Conservation (phyloP, 2,329 filamentous ascomycete species). For the Scedosporium boydii region DNA sequence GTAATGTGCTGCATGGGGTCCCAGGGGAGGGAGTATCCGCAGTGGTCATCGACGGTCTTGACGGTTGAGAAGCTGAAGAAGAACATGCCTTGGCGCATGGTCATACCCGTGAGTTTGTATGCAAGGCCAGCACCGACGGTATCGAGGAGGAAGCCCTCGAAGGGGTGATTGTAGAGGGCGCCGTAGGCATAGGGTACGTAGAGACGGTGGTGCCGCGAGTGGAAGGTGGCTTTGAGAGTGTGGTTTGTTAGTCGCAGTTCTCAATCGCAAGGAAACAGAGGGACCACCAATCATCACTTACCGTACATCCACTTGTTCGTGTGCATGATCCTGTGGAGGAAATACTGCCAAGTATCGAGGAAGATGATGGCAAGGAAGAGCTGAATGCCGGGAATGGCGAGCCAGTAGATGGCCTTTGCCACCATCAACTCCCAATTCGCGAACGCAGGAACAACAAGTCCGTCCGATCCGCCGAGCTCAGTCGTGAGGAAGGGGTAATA, state of each 20-base stretch:
- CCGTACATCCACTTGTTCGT: constrained; percentile 95
- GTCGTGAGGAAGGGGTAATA: constrained; percentile 65
- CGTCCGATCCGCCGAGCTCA: constrained; percentile 42
- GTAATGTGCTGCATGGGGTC: constrained; percentile 88
- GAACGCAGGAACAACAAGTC: constrained; percentile 57
- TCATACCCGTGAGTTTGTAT: constrained; percentile 76
- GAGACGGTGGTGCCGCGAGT: constrained; percentile 89
- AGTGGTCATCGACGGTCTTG: constrained; percentile 97
- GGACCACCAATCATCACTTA: constrained; percentile 35
- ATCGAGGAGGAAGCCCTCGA: constrained; percentile 90
- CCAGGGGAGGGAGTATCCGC: constrained; percentile 91
- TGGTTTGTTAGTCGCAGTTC: constrained; percentile 44
- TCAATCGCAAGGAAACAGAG: constrained; percentile 15
- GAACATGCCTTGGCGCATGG: constrained; percentile 73
- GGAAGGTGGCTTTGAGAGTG: constrained; percentile 59
- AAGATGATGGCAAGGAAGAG: constrained; percentile 64
- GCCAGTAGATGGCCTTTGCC: constrained; percentile 73
- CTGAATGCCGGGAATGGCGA: constrained; percentile 66
- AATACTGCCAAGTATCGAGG: constrained; percentile 97
- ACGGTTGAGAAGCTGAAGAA: constrained; percentile 86
- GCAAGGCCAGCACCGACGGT: constrained; percentile 77
- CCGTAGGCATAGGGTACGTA: constrained; percentile 98
- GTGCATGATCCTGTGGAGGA: constrained; percentile 93
- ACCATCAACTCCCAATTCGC: constrained; percentile 69
- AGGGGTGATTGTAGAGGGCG: constrained; percentile 90